phyloP scores from a whole-genome alignment of 1,284 basidiomycete species.

The Trichosporon asahii region DNA sequence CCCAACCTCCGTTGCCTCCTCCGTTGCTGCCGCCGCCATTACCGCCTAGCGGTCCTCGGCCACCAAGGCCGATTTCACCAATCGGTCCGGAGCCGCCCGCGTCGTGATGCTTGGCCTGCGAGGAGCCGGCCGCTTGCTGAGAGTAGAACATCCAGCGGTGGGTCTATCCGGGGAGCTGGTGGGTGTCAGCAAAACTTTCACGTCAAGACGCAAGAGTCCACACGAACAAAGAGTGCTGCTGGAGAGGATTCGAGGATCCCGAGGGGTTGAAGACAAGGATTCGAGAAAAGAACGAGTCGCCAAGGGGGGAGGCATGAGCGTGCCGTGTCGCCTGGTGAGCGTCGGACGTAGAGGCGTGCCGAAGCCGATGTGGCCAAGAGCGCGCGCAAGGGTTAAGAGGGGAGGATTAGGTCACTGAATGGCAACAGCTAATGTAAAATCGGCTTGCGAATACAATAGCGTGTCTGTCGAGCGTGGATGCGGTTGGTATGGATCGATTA shows the following conservation, averaged over 20 bases:
- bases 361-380: slow-evolving; percentile 6
- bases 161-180: slow-evolving; percentile 14
- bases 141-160: slow-evolving; percentile 40
- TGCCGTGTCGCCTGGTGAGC: slow-evolving; percentile 14
- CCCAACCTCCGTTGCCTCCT: slow-evolving; percentile 25
- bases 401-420: background rate
- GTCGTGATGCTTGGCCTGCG: slow-evolving; percentile 42
- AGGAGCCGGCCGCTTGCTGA: slow-evolving; percentile 32
- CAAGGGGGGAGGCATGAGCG: slow-evolving; percentile 29
- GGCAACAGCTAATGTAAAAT: background rate
- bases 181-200: slow-evolving; percentile 10
- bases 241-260: slow-evolving; percentile 17
- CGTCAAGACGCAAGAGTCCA: background rate
- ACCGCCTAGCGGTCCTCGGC: slow-evolving; percentile 18
- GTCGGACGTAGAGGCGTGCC: slow-evolving; percentile 10
- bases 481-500: background rate
- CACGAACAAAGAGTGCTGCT: slow-evolving; percentile 12
- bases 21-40: slow-evolving; percentile 23
- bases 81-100: slow-evolving; percentile 23
- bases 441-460: slow-evolving; percentile 1
- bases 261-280: slow-evolving; percentile 13
- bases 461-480: background rate
- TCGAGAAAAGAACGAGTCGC: slow-evolving; percentile 14
- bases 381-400: background rate
- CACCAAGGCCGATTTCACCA: slow-evolving; percentile 26